phyloP scores from a whole-genome alignment of 306 rosid genomes.

The Quillaja saponaria region DNA sequence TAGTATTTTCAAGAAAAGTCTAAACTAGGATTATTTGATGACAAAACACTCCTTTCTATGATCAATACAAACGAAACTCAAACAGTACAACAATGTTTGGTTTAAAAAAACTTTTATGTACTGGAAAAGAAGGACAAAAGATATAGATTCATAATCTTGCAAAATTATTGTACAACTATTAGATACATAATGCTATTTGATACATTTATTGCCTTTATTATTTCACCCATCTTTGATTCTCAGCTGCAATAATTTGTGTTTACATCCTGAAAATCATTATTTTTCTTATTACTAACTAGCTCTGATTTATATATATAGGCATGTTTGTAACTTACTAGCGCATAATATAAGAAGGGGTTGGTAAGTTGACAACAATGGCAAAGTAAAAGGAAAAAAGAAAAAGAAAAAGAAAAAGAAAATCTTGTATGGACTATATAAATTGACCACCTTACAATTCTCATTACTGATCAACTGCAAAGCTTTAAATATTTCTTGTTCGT shows the following conservation, averaged over 20 bases:
- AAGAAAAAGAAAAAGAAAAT: too few relatives aligned
- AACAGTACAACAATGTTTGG: too few relatives aligned
- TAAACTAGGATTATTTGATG: too few relatives aligned
- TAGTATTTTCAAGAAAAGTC: too few relatives aligned
- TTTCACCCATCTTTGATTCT: slow-evolving; percentile 22
- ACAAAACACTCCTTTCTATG: too few relatives aligned
- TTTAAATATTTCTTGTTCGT: too few relatives aligned
- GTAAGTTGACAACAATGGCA: slow-evolving; percentile 54
- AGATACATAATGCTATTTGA: slow-evolving; percentile 33
- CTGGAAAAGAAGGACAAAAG: slow-evolving; percentile 27
- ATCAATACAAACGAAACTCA: too few relatives aligned
- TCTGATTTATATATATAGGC: slow-evolving; percentile 10
- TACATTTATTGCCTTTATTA: slow-evolving; percentile 22
- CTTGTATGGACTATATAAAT: too few relatives aligned
- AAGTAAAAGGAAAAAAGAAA: too few relatives aligned
- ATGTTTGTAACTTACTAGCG: slow-evolving; percentile 42
- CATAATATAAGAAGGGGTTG: slow-evolving; percentile 90
- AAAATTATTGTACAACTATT: slow-evolving; percentile 23
- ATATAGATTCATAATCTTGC: slow-evolving; percentile 15
- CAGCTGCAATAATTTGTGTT: slow-evolving; percentile 30
- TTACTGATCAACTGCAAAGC: too few relatives aligned
- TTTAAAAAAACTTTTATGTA: too few relatives aligned
- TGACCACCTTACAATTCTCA: too few relatives aligned
- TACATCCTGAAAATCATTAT: slow-evolving; percentile 7
- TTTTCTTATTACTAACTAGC: slow-evolving; percentile 15